phyloP scores from a whole-genome alignment of 2,329 filamentous ascomycete genomes.

The Stachybotrys elegans region DNA sequence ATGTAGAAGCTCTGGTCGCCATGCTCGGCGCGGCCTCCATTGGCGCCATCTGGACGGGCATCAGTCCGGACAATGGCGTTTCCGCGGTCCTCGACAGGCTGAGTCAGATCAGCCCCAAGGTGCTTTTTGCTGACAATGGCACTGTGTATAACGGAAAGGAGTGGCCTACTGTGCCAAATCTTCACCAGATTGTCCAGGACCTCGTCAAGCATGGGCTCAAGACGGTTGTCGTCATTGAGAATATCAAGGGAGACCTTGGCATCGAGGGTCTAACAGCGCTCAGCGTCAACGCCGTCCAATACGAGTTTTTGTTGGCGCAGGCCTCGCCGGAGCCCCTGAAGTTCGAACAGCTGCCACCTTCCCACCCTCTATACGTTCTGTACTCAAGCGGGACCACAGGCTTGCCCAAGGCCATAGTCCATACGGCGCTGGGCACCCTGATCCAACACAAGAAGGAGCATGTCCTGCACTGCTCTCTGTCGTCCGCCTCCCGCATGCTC shows the following conservation, averaged over 20 bases:
- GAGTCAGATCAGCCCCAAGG: conserved; percentile 74
- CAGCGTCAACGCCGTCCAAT: conserved; percentile 38
- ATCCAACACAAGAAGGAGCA: conserved; percentile 98
- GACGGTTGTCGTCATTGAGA: conserved; percentile 70
- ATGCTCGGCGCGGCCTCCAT: conserved; percentile 80
- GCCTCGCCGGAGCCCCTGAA: conserved; percentile 40
- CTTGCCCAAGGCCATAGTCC: conserved; percentile 87
- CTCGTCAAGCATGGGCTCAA: conserved; percentile 58
- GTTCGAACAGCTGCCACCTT: conserved; percentile 76
- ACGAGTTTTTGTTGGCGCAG: conserved; percentile 36
- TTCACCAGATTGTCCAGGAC: conserved; percentile 66
- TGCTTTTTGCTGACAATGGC: conserved; percentile 84
- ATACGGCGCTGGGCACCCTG: conserved; percentile 83
- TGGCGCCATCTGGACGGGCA: conserved; percentile 88
- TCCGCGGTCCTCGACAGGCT: conserved; percentile 86
- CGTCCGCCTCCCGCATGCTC: conserved; percentile 67
- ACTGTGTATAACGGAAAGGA: conserved; percentile 87
- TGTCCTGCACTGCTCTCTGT: conserved; percentile 77
- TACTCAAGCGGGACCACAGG: conserved; percentile 90
- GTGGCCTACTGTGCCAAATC: conserved; percentile 76
- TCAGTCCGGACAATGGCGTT: conserved; percentile 88
- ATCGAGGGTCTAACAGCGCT: conserved; percentile 34
- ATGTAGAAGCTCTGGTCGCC: conserved; percentile 78
- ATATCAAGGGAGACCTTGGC: conserved; percentile 44
- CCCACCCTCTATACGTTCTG: conserved; percentile 88